Conservation (phyloP, 768 basidiomycete species). For the Scleroderma bovista region DNA sequence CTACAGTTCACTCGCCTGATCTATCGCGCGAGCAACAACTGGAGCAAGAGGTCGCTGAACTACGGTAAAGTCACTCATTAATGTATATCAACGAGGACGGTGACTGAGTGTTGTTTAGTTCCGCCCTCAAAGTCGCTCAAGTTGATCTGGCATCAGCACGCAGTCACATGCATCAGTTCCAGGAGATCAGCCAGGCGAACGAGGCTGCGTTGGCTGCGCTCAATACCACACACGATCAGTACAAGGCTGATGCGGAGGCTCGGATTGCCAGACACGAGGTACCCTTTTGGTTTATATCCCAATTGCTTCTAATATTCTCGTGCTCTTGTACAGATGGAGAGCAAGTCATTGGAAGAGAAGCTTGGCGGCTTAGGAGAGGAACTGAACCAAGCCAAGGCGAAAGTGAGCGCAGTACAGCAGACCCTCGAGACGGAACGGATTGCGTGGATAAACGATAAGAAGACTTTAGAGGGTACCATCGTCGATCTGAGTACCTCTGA, state of each 20-base stretch:
- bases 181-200: slow-evolving; percentile 78
- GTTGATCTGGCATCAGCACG: slow-evolving; percentile 68
- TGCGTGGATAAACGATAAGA: slow-evolving; percentile 76
- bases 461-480: slow-evolving; percentile 75
- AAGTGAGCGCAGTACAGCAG: slow-evolving; percentile 55
- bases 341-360: slow-evolving; percentile 57
- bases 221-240: slow-evolving; percentile 74
- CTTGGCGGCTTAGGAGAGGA: slow-evolving; percentile 52
- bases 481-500: slow-evolving; percentile 76
- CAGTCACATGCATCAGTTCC: slow-evolving; percentile 76
- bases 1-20: slow-evolving; percentile 37
- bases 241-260: slow-evolving; percentile 66
- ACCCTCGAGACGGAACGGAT: slow-evolving; percentile 63
- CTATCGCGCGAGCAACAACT: slow-evolving; percentile 71
- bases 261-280: slow-evolving; percentile 67
- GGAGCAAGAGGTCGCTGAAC: slow-evolving; percentile 78
- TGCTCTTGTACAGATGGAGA: slow-evolving; percentile 47
- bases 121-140: slow-evolving; percentile 70
- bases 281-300: not conserved
- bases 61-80: slow-evolving; percentile 48
- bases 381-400: slow-evolving; percentile 40
- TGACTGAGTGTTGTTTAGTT: slow-evolving; percentile 35
- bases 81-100: not conserved
- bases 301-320: not conserved
- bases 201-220: slow-evolving; percentile 70